A percentile compares a stretch with the other conserved stretches of the same genome.
Conservation (phyloP, 2,329 filamentous ascomycete genomes). For the Coniella lustricola region DNA sequence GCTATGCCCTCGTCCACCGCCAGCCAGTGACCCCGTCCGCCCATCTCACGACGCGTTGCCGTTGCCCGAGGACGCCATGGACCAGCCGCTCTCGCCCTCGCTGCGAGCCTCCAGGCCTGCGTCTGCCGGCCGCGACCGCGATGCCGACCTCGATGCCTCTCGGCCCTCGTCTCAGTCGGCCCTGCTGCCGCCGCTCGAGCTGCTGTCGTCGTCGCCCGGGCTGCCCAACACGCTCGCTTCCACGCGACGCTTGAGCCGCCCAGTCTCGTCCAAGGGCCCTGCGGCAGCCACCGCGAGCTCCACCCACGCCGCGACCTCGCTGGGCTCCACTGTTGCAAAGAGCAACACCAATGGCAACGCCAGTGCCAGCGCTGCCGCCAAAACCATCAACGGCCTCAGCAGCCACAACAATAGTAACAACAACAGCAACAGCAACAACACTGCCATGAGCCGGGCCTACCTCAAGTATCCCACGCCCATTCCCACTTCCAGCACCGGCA, state of each 20-base stretch:
- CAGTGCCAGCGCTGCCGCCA: too few relatives aligned
- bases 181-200: slow-evolving; percentile 73
- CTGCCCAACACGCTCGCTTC: slow-evolving; percentile 52
- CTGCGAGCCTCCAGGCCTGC: slow-evolving; percentile 6
- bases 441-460: slow-evolving; percentile 30
- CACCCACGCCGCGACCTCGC: too few relatives aligned
- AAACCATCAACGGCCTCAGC: too few relatives aligned
- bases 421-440: background rate
- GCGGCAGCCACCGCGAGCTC: background rate
- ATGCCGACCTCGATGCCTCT: slow-evolving; percentile 34
- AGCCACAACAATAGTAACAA: background rate
- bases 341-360: too few relatives aligned
- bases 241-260: slow-evolving; percentile 55
- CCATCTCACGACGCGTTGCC: too few relatives aligned
- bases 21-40: background rate
- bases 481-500: slow-evolving; percentile 87
- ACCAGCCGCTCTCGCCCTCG: slow-evolving; percentile 14
- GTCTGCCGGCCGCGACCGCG: slow-evolving; percentile 5
- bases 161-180: slow-evolving; percentile 49
- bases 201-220: slow-evolving; percentile 67
- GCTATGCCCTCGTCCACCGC: background rate
- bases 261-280: slow-evolving; percentile 24
- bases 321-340: too few relatives aligned
- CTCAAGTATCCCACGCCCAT: slow-evolving; percentile 86
- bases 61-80: slow-evolving; percentile 6